These are phyloP conservation scores for Plantago elongata DNA, from an alignment of 257 asterid species.

Conservation along the genomic window DNA sequence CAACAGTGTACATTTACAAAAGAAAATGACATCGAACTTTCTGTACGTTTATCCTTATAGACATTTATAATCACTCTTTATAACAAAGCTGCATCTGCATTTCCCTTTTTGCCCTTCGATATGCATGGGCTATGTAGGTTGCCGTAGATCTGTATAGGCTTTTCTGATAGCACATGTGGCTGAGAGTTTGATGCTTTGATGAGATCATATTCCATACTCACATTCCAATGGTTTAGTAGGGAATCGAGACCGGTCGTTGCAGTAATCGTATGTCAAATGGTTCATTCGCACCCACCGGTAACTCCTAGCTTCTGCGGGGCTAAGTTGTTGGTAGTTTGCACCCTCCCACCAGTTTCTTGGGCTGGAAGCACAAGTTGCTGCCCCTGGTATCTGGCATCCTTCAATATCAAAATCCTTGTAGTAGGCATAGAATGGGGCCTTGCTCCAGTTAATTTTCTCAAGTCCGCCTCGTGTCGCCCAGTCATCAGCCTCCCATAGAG, in stretches of 20 bases:
- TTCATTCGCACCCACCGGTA: slow-evolving; percentile 75
- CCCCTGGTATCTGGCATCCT: slow-evolving; percentile 74
- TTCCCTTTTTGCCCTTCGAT: slow-evolving; percentile 19
- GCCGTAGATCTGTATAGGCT: background rate
- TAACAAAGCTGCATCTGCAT: background rate
- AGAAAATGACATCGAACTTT: slow-evolving; percentile 29
- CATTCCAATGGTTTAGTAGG: slow-evolving; percentile 71
- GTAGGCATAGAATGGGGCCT: slow-evolving; percentile 79
- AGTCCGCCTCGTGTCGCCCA: slow-evolving; percentile 93
- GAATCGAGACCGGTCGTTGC: slow-evolving; percentile 64
- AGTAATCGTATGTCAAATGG: slow-evolving; percentile 80
- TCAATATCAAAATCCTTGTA: slow-evolving; percentile 85
- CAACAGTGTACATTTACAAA: background rate
- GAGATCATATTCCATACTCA: slow-evolving; percentile 42
- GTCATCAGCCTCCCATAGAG: slow-evolving; percentile 93
- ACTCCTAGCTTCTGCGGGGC: slow-evolving; percentile 41
- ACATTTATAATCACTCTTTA: slow-evolving; percentile 6
- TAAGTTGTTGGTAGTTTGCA: slow-evolving; percentile 45
- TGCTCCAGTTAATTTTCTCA: slow-evolving; percentile 85
- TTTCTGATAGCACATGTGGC: too few relatives aligned
- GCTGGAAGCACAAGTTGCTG: slow-evolving; percentile 47
- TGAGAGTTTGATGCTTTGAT: too few relatives aligned
- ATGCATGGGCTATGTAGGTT: slow-evolving; percentile 24
- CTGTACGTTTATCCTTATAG: slow-evolving; percentile 11
- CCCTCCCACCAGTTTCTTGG: slow-evolving; percentile 85